These are phyloP conservation scores for Fragaria ananassa DNA, from an alignment of 306 rosid genomes.

Conservation along the genomic window DNA sequence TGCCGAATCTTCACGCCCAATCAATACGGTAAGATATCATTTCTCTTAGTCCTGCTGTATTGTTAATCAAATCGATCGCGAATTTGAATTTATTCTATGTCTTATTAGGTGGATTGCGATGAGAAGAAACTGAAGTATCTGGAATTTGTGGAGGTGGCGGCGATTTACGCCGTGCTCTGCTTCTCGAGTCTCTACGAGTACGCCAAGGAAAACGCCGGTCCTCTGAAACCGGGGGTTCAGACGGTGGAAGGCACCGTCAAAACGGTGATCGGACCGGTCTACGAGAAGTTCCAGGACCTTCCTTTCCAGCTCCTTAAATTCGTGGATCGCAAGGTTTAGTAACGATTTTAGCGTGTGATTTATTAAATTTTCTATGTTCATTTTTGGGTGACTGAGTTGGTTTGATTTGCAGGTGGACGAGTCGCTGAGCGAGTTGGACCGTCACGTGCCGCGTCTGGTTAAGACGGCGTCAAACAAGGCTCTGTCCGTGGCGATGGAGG, in stretches of 20 bases:
- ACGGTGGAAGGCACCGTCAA: conserved; percentile 46
- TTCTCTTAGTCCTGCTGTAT: not conserved
- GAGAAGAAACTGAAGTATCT: conserved; percentile 40
- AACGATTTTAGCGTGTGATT: not conserved
- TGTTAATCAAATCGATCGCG: not conserved
- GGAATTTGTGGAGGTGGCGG: conserved; percentile 45
- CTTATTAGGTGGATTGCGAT: not conserved
- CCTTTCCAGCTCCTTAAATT: conserved; percentile 41
- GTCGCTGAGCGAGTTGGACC: conserved; percentile 30
- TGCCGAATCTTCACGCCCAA: conserved; percentile 17
- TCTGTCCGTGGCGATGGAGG: conserved; percentile 21
- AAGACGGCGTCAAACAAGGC: conserved; percentile 35
- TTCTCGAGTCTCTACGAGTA: conserved; percentile 37
- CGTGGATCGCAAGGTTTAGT: conserved; percentile 44
- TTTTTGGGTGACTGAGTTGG: not conserved
- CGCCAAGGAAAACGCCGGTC: conserved; percentile 54
- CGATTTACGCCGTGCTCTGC: conserved; percentile 32
- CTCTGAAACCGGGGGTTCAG: conserved; percentile 44
- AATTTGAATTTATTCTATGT: not conserved
- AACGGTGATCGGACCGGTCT: conserved; percentile 48
- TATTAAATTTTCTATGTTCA: not conserved
- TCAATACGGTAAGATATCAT: conserved; percentile 12
- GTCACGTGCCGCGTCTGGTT: conserved; percentile 36
- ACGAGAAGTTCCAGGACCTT: conserved; percentile 44
- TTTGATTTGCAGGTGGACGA: conserved; percentile 37